phyloP scores from a whole-genome alignment of 345 rosid species.

The Excoecaria cochinchinensis region DNA sequence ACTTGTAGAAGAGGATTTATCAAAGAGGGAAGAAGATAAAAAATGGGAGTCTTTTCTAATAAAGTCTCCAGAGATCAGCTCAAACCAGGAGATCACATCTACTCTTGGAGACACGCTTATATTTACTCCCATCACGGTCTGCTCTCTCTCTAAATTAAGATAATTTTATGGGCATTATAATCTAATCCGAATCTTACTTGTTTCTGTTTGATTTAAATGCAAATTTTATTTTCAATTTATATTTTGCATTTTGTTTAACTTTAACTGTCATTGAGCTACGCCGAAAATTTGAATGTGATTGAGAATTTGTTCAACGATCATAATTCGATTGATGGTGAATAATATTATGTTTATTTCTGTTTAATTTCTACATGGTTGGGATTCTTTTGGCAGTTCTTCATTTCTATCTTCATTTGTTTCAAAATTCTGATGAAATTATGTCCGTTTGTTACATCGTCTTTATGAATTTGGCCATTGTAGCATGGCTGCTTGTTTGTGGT shows the following conservation, averaged over 20 bases:
- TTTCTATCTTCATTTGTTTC: not conserved
- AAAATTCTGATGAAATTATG: not conserved
- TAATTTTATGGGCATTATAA: too few species aligned
- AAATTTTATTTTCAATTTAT: not conserved
- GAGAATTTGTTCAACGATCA: not conserved
- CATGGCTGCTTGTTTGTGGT: not conserved
- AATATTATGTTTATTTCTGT: not conserved
- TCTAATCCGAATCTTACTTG: too few species aligned
- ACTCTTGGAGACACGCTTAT: too few species aligned
- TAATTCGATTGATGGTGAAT: not conserved
- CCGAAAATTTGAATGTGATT: not conserved
- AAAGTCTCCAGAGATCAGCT: too few species aligned
- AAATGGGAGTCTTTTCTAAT: too few species aligned
- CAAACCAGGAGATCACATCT: too few species aligned
- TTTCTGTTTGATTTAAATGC: not conserved
- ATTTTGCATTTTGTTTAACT: not conserved
- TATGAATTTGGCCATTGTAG: not conserved
- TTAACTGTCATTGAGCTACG: not conserved
- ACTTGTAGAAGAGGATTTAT: not conserved
- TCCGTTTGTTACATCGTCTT: not conserved
- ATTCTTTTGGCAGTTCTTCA: not conserved
- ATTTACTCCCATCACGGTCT: too few species aligned
- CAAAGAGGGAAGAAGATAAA: not conserved
- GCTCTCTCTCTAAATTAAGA: slow-evolving; percentile 3
- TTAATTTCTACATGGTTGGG: not conserved